Percentiles rank a stretch among this genome's conserved stretches.
Evolutionary conservation across 768 basidiomycete genomes (phyloP).

Genomic region (Naganishia antarctica): DNA sequence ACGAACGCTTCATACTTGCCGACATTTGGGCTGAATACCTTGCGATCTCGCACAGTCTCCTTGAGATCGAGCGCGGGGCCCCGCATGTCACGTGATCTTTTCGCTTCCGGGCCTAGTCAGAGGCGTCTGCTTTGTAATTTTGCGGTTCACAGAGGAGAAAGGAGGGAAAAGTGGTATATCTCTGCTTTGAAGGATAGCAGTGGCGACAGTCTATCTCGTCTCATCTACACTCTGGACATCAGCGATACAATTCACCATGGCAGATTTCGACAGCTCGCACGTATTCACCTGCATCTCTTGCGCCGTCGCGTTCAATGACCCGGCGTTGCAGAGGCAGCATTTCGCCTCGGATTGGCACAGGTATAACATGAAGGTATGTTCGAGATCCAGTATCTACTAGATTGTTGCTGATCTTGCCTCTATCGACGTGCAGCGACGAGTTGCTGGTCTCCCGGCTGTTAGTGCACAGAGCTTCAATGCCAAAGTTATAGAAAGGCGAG

Average conservation of each 20-base stretch:
- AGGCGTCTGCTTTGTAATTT: slow-evolving; percentile 14
- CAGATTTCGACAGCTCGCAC: slow-evolving; percentile 41
- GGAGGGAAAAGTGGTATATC: slow-evolving; percentile 7
- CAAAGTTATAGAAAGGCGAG: slow-evolving; percentile 73
- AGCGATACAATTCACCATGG: slow-evolving; percentile 18
- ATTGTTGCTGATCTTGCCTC: too few relatives aligned
- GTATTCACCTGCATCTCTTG: slow-evolving; percentile 84
- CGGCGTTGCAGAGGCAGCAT: slow-evolving; percentile 80
- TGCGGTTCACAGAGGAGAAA: slow-evolving; percentile 5
- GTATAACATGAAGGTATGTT: slow-evolving; percentile 80
- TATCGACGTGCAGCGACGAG: slow-evolving; percentile 59
- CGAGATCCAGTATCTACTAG: too few relatives aligned
- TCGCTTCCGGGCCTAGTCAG: background rate
- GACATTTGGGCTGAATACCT: background rate
- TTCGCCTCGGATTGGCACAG: slow-evolving; percentile 92
- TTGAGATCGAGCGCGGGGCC: background rate
- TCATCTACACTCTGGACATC: background rate
- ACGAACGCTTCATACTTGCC: background rate
- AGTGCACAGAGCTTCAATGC: slow-evolving; percentile 71
- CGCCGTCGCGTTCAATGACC: slow-evolving; percentile 73
- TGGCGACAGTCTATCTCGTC: background rate
- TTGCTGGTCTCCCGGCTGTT: slow-evolving; percentile 83
- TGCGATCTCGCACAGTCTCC: too few relatives aligned
- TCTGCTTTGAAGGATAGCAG: background rate
- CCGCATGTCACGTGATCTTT: background rate